Percentiles rank a stretch among this genome's conserved stretches.
phyloP scores from a whole-genome alignment of 208 protist genomes.

The Acanthamoeba rhysodes region DNA sequence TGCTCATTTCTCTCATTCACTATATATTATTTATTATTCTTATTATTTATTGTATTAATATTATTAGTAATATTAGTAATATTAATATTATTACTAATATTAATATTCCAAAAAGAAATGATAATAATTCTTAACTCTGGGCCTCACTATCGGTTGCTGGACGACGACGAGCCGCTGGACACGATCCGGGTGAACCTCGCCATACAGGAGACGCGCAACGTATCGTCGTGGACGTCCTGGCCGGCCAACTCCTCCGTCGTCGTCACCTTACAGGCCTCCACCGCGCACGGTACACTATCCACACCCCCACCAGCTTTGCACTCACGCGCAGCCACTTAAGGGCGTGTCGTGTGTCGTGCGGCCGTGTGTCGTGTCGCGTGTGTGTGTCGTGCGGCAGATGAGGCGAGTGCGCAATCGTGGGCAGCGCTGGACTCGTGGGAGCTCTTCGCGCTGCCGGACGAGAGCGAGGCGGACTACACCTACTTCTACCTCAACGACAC shows the following conservation, averaged over 20 bases:
- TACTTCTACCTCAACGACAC: constrained; percentile 44
- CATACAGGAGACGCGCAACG: constrained; percentile 30
- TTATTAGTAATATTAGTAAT: not conserved
- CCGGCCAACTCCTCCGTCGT: not conserved
- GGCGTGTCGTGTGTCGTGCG: too few species aligned
- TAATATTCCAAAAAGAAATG: not conserved
- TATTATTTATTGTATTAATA: not conserved
- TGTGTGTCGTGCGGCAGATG: not conserved
- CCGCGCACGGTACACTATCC: not conserved
- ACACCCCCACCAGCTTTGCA: too few species aligned
- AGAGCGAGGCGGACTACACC: not conserved
- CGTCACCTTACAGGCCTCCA: not conserved
- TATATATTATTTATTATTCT: not conserved
- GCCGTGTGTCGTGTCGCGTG: not conserved
- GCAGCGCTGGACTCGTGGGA: not conserved
- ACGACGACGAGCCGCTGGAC: constrained; percentile 22
- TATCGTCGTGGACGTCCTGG: not conserved
- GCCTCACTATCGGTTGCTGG: not conserved
- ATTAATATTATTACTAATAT: not conserved
- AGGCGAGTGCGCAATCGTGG: not conserved
- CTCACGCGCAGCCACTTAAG: not conserved
- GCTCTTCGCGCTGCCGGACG: not conserved
- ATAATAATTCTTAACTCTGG: not conserved
- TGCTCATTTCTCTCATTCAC: too few species aligned
- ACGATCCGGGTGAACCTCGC: constrained; percentile 13